Base-by-base conservation (phyloP, 2,329 filamentous ascomycete species). In the Pseudogymnoascus sp. region DNA sequence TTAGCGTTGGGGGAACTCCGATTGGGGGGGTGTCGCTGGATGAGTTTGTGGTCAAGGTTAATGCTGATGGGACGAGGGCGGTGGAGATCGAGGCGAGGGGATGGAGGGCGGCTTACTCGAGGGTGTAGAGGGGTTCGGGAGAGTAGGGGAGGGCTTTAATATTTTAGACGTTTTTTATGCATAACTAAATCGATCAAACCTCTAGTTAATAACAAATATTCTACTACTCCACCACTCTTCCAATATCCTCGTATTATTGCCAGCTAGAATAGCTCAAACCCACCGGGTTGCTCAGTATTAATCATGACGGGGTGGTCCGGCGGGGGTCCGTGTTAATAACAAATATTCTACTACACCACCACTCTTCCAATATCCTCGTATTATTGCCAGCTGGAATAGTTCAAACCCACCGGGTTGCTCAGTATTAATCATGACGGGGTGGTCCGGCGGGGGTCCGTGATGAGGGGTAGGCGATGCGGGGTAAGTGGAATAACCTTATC, bases 11-110 rank as follows among this genome's bases (percentile, higher is more conserved):
- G 61, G 31, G 23, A 4, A 19, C 45, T 1, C 66, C 64, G 11
- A 73, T 71, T 68, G 72, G 66, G 2, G 62, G 63, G 19, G 49
- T 68, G 55, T 65, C 63, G 10, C 52, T 68, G 4, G 65, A 69
- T 59, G 63, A 69, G 43, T 71, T 71, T 60, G 66, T 73, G 10
- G 71, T 74, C 63, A 68, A 68, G 55, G 59, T 74, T 23, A 66
- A 66, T 14, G 37, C 10, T 1, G 62, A 70, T 61, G 71, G 71
- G 23, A 65, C 62, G 19, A 55, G 11, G 29, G 49, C n/a, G 11
- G 2, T 55, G 49, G 49, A 33, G 49, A 33, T 55, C 6, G 49
- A 55, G 49, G n/a, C 49, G 10, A 55, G 49, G 49, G 49, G 49
- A 6, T 55, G 49, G 49, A 33, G 49, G 23, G 29, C 21, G 49